A percentile compares a stretch with the other conserved stretches of the same genome.
These are phyloP conservation scores for Tripidium arundinaceum DNA, from an alignment of 202 grass and related monocot genomes.

Conservation along the genomic window DNA sequence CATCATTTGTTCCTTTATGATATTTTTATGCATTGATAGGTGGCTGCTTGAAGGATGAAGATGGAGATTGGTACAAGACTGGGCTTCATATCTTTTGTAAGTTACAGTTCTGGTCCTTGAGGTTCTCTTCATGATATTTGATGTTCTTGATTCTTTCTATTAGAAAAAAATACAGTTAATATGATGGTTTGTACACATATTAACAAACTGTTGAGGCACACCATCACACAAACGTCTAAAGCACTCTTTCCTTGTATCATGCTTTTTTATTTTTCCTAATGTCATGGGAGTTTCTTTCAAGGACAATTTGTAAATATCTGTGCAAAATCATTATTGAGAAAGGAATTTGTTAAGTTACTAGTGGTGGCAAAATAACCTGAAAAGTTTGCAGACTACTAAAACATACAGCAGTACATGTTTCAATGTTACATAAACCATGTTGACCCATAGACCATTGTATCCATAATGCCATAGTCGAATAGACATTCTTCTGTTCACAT, in stretches of 20 bases:
- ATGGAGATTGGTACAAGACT: constrained; percentile 97
- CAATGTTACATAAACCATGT: neutral
- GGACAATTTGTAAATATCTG: neutral
- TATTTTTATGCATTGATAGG: constrained; percentile 33
- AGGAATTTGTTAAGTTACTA: neutral
- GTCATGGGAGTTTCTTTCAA: neutral
- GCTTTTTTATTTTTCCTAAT: neutral
- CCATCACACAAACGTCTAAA: constrained; percentile 12
- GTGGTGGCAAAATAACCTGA: constrained; percentile 7
- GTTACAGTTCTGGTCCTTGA: constrained; percentile 22
- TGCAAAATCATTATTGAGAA: neutral
- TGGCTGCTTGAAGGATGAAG: constrained; percentile 97
- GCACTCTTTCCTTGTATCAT: neutral
- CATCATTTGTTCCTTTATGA: neutral
- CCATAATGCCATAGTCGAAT: neutral
- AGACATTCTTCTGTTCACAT: neutral
- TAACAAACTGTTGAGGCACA: neutral
- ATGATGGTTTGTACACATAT: neutral
- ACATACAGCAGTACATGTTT: neutral
- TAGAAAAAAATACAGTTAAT: neutral
- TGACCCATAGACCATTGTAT: neutral
- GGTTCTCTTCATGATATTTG: neutral
- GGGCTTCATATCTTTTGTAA: constrained; percentile 99
- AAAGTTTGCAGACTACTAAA: neutral
- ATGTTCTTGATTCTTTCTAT: constrained; percentile 11